Base-by-base conservation (phyloP, 2,329 filamentous ascomycete species). In the Ophiostoma quercus region DNA sequence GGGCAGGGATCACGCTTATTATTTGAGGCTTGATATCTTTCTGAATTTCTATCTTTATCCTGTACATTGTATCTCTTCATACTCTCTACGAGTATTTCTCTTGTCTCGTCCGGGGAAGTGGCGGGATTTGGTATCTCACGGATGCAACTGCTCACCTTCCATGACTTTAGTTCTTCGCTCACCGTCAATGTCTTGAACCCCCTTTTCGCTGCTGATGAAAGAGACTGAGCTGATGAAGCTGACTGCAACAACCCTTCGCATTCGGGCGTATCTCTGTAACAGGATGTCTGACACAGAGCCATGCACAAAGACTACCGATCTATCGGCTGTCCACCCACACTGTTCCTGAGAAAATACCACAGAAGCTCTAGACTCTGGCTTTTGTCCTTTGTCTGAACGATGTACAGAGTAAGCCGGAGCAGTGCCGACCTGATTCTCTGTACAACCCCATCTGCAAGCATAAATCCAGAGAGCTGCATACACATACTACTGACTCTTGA, bases 251-350 rank as follows among this genome's bases (percentile, higher is more conserved):
- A 25, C 51, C 51, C 14, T 29, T 25, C n/a, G 51, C 51, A 57
- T 57, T 25, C 51, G 51, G 51, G 25, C 51, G 51, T 57, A 57
- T 57, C 51, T 57, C 51, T 57, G 51, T 25, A 57, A 57, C 51
- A 22, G 22, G 22, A 57, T 57, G 51, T 57, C 51, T 57, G 51
- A 57, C 51, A 8, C 8, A 25, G 22, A 12, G 34, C 34, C 34
- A 34, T 34, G 25, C 54, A 60, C 54, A 60, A 60, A 14, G 8
- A 25, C 54, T 60, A 60, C 25, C 25, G 25, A 60, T 29, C 54
- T 29, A n/a, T 60, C 54, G 54, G 54, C 12, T 60, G 22, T 60
- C 25, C 54, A 29, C 54, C 22, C 22, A 29, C 54, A 60, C 54
- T 34, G 34, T 34, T 34, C 8, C 34, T 34, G 9, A 41, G 39